Percentiles rank a stretch among this genome's conserved stretches.
Evolutionary conservation across 768 basidiomycete genomes (phyloP).

Genomic region (Lepiota venenata): DNA sequence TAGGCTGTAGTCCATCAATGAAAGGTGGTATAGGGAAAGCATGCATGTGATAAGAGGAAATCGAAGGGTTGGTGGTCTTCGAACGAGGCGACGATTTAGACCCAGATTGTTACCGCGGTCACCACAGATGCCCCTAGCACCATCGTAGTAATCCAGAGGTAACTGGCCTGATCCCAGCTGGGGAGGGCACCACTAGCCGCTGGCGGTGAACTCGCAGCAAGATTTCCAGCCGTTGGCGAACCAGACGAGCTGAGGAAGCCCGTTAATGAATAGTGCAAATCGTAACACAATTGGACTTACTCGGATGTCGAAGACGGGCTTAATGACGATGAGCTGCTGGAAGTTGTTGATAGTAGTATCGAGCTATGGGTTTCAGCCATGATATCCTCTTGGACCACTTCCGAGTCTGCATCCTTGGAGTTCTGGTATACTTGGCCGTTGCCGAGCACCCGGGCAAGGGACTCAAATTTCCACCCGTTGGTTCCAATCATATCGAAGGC

Average conservation of each 20-base stretch:
- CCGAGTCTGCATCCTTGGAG: constrained; percentile 29
- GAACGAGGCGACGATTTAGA: background rate
- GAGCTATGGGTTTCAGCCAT: constrained; percentile 1
- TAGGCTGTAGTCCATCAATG: constrained; percentile 4
- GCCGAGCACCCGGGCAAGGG: constrained; percentile 44
- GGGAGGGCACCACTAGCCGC: background rate
- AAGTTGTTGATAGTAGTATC: background rate
- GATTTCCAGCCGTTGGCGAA: constrained; percentile 7
- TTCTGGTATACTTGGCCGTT: constrained; percentile 45
- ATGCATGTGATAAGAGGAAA: background rate
- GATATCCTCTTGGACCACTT: constrained; percentile 20
- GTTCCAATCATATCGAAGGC: constrained; percentile 59
- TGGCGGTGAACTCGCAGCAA: constrained; percentile 7
- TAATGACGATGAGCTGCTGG: background rate
- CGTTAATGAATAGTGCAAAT: background rate
- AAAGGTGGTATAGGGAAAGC: constrained; percentile 1
- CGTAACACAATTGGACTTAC: background rate
- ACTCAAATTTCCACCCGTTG: constrained; percentile 70
- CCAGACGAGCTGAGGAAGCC: background rate
- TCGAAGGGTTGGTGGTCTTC: background rate
- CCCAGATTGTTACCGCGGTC: constrained; percentile 7
- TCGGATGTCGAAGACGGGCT: background rate
- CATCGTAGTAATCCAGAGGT: constrained; percentile 3
- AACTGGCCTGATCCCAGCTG: background rate
- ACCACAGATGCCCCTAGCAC: constrained; percentile 2